These are phyloP conservation scores for Exophiala viscosa DNA, from an alignment of 2,329 filamentous ascomycete genomes.

Conservation along the genomic window DNA sequence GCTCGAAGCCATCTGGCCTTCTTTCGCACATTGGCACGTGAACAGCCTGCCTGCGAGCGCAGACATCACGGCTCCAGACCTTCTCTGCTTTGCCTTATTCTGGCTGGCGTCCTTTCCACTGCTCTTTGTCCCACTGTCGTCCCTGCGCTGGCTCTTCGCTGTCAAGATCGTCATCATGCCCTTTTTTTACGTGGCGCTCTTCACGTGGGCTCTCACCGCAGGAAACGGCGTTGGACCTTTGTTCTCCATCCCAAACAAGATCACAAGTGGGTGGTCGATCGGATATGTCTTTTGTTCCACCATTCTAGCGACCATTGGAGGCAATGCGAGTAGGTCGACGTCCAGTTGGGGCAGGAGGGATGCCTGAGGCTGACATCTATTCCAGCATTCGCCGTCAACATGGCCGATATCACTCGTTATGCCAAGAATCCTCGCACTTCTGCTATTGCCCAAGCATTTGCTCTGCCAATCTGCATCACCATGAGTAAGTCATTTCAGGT, in stretches of 20 bases:
- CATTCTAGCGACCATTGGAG: slow-evolving; percentile 22
- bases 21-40: slow-evolving; percentile 9
- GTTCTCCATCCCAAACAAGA: slow-evolving; percentile 21
- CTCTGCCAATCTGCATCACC: slow-evolving; percentile 39
- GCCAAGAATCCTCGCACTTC: slow-evolving; percentile 30
- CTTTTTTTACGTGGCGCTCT: slow-evolving; percentile 19
- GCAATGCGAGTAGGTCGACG: slow-evolving; percentile 4
- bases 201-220: slow-evolving; percentile 23
- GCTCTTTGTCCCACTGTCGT: slow-evolving; percentile 18
- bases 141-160: slow-evolving; percentile 24
- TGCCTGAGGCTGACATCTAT: neutral
- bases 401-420: slow-evolving; percentile 36
- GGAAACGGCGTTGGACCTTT: slow-evolving; percentile 23
- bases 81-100: slow-evolving; percentile 17
- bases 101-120: slow-evolving; percentile 21
- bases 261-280: slow-evolving; percentile 42
- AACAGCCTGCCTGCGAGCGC: slow-evolving; percentile 13
- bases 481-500: slow-evolving; percentile 14
- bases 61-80: slow-evolving; percentile 12
- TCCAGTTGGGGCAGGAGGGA: neutral
- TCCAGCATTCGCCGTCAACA: slow-evolving; percentile 38
- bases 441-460: slow-evolving; percentile 42
- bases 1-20: slow-evolving; percentile 47
- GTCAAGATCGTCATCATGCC: slow-evolving; percentile 23
- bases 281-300: slow-evolving; percentile 33